Conservation (phyloP, 495 filamentous ascomycete species). For the Rostrohypoxylon terebratum region DNA sequence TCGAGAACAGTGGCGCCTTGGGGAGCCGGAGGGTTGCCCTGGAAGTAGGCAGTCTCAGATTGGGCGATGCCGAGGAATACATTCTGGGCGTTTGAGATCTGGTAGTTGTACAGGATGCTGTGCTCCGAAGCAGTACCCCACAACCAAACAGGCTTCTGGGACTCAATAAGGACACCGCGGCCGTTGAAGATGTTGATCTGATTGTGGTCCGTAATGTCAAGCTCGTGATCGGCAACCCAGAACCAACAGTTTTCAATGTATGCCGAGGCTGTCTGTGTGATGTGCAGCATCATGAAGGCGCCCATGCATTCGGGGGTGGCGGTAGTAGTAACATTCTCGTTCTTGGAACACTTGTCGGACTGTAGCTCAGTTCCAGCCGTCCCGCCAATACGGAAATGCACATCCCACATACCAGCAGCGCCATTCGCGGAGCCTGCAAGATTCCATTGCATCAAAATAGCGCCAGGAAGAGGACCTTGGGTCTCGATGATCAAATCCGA, state of each 20-base stretch:
- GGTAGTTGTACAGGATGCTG: constrained; percentile 88
- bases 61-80: constrained; percentile 90
- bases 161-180: constrained; percentile 84
- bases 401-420: constrained; percentile 87
- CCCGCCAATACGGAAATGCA: constrained; percentile 88
- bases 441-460: constrained; percentile 94
- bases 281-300: constrained; percentile 84
- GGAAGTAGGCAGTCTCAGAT: constrained; percentile 93
- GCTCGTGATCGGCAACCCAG: constrained; percentile 95
- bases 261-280: constrained; percentile 74
- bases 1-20: constrained; percentile 72
- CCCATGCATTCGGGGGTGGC: constrained; percentile 72
- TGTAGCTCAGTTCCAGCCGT: constrained; percentile 84
- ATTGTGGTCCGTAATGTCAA: constrained; percentile 78
- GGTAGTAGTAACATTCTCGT: constrained; percentile 67
- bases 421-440: constrained; percentile 73
- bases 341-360: constrained; percentile 78
- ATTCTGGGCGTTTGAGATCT: constrained; percentile 81
- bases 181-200: constrained; percentile 95
- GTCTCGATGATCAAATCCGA: constrained; percentile 85
- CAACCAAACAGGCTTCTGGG: constrained; percentile 70
- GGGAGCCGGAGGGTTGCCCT: constrained; percentile 82
- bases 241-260: constrained; percentile 96
- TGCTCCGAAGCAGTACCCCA: constrained; percentile 90
- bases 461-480: constrained; percentile 81